These are phyloP conservation scores for Pseudogymnoascus sp. DNA, from an alignment of 2,329 filamentous ascomycete species.

Conservation along the genomic window DNA sequence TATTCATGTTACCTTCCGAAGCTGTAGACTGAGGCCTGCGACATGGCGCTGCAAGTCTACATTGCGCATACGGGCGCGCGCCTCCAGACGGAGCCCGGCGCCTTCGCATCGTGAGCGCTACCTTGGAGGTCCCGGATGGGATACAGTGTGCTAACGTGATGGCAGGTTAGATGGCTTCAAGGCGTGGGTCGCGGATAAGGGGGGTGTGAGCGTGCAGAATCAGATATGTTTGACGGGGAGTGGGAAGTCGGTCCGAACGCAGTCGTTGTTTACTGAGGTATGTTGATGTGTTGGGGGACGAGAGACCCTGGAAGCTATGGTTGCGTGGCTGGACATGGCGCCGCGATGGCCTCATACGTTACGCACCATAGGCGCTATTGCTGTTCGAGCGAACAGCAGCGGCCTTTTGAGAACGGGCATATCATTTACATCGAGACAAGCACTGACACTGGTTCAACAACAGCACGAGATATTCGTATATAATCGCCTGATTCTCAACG, in stretches of 20 bases:
- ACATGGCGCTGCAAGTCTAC: slow-evolving; percentile 84
- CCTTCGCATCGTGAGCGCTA: slow-evolving; percentile 61
- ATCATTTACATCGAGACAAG: not conserved
- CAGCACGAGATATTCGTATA: slow-evolving; percentile 89
- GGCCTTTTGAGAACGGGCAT: not conserved
- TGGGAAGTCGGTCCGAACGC: slow-evolving; percentile 45
- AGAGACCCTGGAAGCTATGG: not conserved
- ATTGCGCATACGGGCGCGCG: slow-evolving; percentile 89
- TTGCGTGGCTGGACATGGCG: not conserved
- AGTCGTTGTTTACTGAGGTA: slow-evolving; percentile 75
- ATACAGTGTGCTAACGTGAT: slow-evolving; percentile 18
- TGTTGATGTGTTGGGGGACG: slow-evolving; percentile 19
- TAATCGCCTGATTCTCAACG: slow-evolving; percentile 62
- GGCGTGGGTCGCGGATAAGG: slow-evolving; percentile 68
- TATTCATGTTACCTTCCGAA: slow-evolving; percentile 15
- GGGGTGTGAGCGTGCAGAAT: slow-evolving; percentile 64
- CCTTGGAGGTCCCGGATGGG: not conserved
- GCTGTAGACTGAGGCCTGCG: slow-evolving; percentile 29
- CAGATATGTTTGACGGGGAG: slow-evolving; percentile 82
- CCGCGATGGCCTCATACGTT: not conserved
- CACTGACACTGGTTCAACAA: slow-evolving; percentile 9
- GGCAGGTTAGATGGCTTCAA: slow-evolving; percentile 75
- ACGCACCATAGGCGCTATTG: not conserved
- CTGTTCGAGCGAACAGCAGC: not conserved
- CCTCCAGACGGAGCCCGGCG: slow-evolving; percentile 68